phyloP scores from a whole-genome alignment of 495 filamentous ascomycete genomes.

The Mycothermus thermophilus region DNA sequence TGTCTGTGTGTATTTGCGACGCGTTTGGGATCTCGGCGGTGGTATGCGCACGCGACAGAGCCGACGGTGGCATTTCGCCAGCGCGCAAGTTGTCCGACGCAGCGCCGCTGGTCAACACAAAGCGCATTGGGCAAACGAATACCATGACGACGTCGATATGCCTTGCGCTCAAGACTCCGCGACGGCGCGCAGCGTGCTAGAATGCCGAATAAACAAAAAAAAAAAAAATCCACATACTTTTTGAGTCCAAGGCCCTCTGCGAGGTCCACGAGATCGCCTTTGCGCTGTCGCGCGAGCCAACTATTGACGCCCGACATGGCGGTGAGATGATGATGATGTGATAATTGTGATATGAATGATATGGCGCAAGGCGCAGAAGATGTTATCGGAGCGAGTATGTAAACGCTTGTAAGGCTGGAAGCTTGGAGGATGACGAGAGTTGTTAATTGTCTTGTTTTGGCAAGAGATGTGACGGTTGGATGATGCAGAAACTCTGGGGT shows the following conservation, averaged over 20 bases:
- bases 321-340: neutral
- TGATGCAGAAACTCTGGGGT: no score
- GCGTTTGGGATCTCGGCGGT: neutral
- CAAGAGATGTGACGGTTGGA: no score
- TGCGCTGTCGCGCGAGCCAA: constrained; percentile 76
- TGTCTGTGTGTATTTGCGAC: neutral
- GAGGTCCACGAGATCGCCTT: constrained; percentile 63
- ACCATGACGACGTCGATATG: no score
- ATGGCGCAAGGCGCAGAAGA: constrained; percentile 15
- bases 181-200: no score
- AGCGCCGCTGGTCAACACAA: neutral
- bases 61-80: constrained; percentile 2
- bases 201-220: no score
- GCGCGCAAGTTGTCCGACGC: neutral
- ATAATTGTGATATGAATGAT: neutral
- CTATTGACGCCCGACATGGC: constrained; percentile 36
- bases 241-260: constrained; percentile 58
- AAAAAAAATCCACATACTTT: constrained; percentile 40
- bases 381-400: no score
- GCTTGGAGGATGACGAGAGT: no score
- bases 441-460: no score
- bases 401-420: no score
- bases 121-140: neutral
- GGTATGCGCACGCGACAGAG: neutral
- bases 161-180: no score